Percentiles rank a stretch among this genome's conserved stretches.
phyloP scores from a whole-genome alignment of 208 protist genomes.

The Acanthamoeba healyi region DNA sequence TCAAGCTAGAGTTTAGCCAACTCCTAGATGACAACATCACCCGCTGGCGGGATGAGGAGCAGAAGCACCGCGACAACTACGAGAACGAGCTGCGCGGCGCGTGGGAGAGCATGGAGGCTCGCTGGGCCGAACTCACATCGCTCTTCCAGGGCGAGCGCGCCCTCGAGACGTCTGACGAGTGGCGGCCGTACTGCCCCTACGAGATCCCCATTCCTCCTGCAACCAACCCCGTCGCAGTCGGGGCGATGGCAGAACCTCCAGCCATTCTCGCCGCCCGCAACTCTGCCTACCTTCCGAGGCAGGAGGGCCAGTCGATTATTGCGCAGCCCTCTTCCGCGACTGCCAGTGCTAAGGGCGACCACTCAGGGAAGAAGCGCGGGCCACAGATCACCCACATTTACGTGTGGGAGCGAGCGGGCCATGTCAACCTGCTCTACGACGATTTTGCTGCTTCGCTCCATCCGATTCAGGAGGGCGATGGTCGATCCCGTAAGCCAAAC shows the following conservation, averaged over 20 bases:
- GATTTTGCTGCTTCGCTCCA: constrained; percentile 45
- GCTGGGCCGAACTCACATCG: constrained; percentile 35
- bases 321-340: neutral
- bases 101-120: constrained; percentile 44
- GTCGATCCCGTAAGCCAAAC: neutral
- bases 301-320: neutral
- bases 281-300: neutral
- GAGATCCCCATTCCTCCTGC: neutral
- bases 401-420: constrained; percentile 14
- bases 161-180: constrained; percentile 16
- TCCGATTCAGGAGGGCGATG: constrained; percentile 2
- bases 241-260: neutral
- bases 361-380: neutral
- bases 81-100: constrained; percentile 13
- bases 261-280: neutral
- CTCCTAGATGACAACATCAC: neutral
- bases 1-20: constrained; percentile 10
- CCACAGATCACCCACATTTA: neutral
- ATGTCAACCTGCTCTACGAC: constrained; percentile 47
- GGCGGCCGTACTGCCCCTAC: neutral
- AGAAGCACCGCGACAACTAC: neutral
- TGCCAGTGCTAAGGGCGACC: neutral
- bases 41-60: constrained; percentile 13
- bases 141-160: constrained; percentile 63
- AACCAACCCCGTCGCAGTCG: neutral